These are phyloP conservation scores for Fusarium nanum DNA, from an alignment of 2,329 filamentous ascomycete genomes.

Conservation along the genomic window DNA sequence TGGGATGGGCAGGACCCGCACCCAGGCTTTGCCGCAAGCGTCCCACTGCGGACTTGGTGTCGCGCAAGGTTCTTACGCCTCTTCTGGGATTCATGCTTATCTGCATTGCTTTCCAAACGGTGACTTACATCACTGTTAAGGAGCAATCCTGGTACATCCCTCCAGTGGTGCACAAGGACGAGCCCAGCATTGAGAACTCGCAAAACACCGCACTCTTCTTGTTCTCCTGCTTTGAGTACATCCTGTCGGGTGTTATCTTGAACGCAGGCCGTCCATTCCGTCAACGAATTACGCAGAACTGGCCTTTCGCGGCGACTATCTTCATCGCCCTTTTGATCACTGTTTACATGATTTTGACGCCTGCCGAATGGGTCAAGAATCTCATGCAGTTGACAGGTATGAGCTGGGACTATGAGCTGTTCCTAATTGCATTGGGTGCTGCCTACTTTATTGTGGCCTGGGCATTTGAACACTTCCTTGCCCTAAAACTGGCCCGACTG, in stretches of 20 bases:
- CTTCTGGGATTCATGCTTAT: constrained; percentile 89
- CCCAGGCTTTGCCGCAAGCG: constrained; percentile 82
- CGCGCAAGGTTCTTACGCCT: constrained; percentile 89
- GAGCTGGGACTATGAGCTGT: constrained; percentile 76
- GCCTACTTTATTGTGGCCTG: constrained; percentile 77
- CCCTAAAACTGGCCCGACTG: constrained; percentile 74
- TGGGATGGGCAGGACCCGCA: constrained; percentile 95
- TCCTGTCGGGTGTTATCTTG: constrained; percentile 86
- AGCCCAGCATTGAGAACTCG: constrained; percentile 89
- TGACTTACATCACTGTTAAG: constrained; percentile 79
- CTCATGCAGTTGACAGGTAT: constrained; percentile 90
- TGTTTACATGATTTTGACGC: constrained; percentile 82
- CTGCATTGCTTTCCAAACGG: constrained; percentile 80
- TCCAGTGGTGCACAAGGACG: constrained; percentile 79
- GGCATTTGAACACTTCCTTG: constrained; percentile 76
- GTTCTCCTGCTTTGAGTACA: constrained; percentile 93
- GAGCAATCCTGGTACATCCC: constrained; percentile 88
- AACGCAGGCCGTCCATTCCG: constrained; percentile 93
- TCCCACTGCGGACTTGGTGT: constrained; percentile 92
- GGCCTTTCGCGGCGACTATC: constrained; percentile 86
- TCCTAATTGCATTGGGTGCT: constrained; percentile 76
- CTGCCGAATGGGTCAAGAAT: constrained; percentile 73
- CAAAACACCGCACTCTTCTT: constrained; percentile 94
- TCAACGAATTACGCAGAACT: constrained; percentile 81
- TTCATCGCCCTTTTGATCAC: constrained; percentile 73